Evolutionary conservation across 805 yeast genomes (phyloP).

Genomic region (Wickerhamiella alocasiicola): DNA sequence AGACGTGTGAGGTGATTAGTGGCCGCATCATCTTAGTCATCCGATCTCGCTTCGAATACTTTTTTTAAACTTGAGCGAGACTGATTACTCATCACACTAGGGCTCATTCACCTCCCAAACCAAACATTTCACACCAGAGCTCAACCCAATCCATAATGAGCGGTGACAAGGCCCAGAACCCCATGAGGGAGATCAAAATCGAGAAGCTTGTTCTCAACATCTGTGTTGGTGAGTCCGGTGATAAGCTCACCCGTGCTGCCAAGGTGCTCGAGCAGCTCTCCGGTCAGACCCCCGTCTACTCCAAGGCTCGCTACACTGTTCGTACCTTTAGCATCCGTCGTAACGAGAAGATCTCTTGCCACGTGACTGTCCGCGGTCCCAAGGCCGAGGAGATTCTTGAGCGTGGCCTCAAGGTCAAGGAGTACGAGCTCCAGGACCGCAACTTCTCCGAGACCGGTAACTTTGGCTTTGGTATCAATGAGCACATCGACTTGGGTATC

Average conservation of each 20-base stretch:
- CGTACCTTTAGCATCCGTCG: constrained; percentile 99
- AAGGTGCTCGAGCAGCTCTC: constrained; percentile 99
- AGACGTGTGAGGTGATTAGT: too few species aligned
- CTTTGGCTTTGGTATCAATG: constrained; percentile 99
- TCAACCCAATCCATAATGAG: constrained; percentile 10
- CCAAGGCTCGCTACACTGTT: constrained; percentile 99
- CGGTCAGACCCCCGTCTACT: constrained; percentile 99
- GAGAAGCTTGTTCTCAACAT: constrained; percentile 99
- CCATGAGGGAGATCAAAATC: constrained; percentile 98
- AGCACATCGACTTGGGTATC: constrained; percentile 99
- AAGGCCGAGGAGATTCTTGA: constrained; percentile 98
- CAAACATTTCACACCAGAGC: constrained; percentile 8
- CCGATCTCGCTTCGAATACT: too few species aligned
- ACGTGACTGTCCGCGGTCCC: constrained; percentile 99
- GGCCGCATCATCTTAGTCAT: too few species aligned
- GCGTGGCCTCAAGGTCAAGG: constrained; percentile 99
- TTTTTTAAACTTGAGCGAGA: too few species aligned
- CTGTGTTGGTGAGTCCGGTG: constrained; percentile 99
- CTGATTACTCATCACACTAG: not conserved
- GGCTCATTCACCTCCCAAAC: constrained; percentile 10
- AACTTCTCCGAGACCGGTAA: constrained; percentile 99
- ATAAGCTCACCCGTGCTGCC: constrained; percentile 99
- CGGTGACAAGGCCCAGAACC: constrained; percentile 35
- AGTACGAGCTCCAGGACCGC: constrained; percentile 86
- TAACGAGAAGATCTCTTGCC: constrained; percentile 99